These are phyloP conservation scores for Aspergillus affinis DNA, from an alignment of 495 filamentous ascomycete species.

Conservation along the genomic window DNA sequence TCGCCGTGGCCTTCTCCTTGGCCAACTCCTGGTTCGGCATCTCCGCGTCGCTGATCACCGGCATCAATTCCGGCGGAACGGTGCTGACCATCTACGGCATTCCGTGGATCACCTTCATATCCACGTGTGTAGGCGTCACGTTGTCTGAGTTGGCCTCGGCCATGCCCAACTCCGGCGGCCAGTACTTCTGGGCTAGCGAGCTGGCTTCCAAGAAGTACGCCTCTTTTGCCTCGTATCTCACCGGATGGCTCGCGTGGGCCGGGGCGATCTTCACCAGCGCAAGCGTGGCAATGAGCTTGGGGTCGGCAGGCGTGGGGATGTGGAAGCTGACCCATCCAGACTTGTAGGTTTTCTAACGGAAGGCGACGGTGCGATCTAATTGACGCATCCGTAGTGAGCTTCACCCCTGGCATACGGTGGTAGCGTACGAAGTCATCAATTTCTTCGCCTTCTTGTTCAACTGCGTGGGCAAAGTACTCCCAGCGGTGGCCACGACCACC, in stretches of 20 bases:
- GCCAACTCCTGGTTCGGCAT: conserved; percentile 64
- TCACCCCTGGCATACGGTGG: conserved; percentile 51
- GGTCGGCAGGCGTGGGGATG: conserved; percentile 49
- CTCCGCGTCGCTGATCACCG: conserved; percentile 53
- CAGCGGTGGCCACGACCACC: conserved; percentile 42
- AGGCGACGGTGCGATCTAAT: not conserved
- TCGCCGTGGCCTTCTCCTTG: conserved; percentile 57
- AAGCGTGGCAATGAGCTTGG: conserved; percentile 51
- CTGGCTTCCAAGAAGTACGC: conserved; percentile 47
- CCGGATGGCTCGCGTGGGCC: conserved; percentile 56
- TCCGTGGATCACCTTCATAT: conserved; percentile 52
- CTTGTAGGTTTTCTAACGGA: conserved; percentile 36
- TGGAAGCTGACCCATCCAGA: conserved; percentile 54
- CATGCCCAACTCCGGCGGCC: conserved; percentile 57
- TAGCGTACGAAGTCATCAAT: conserved; percentile 50
- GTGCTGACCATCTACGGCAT: conserved; percentile 58
- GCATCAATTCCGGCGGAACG: conserved; percentile 58
- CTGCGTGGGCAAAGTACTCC: conserved; percentile 50
- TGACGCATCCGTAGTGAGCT: conserved; percentile 32
- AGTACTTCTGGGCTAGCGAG: conserved; percentile 60
- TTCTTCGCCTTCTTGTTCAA: conserved; percentile 55
- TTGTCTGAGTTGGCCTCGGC: conserved; percentile 55
- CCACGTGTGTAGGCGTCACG: conserved; percentile 53
- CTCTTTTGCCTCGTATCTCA: conserved; percentile 51
- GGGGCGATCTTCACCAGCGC: conserved; percentile 55